Evolutionary conservation across 2,329 filamentous ascomycete species (phyloP).

Genomic region (Penicillium sp.): DNA sequence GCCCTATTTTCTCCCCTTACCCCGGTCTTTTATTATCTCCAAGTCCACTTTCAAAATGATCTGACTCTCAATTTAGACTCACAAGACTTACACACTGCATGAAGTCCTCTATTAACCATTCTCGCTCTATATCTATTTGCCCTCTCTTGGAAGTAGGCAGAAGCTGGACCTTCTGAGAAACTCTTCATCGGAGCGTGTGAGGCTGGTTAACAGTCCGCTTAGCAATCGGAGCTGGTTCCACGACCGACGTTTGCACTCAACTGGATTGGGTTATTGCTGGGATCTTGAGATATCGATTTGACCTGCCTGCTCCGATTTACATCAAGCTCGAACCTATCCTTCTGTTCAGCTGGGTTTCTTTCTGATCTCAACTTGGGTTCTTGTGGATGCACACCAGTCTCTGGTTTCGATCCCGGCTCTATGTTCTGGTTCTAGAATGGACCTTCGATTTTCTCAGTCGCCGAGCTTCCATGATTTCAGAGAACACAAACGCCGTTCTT

Average conservation of each 20-base stretch:
- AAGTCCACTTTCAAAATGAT: constrained; percentile 10
- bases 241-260: constrained; percentile 22
- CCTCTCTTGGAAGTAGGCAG: constrained; percentile 12
- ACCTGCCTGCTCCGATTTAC: constrained; percentile 14
- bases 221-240: constrained; percentile 23
- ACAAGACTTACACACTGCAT: constrained; percentile 12
- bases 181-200: constrained; percentile 11
- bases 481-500: constrained; percentile 32
- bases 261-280: constrained; percentile 26
- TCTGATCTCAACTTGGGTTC: constrained; percentile 9
- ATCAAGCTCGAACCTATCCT: constrained; percentile 10
- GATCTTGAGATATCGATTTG: constrained; percentile 17
- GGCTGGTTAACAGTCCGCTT: constrained; percentile 17
- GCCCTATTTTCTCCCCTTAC: constrained; percentile 17
- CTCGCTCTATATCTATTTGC: constrained; percentile 7
- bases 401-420: constrained; percentile 13
- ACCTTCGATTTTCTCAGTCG: constrained; percentile 41
- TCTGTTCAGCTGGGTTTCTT: constrained; percentile 8
- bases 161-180: constrained; percentile 23
- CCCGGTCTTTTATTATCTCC: constrained; percentile 1
- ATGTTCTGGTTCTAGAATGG: constrained; percentile 40
- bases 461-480: constrained; percentile 45
- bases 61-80: constrained; percentile 20
- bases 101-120: not conserved
- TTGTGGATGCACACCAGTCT: constrained; percentile 5